Evolutionary conservation across 495 filamentous ascomycete genomes (phyloP), one percentile per base, ranked within the genome.

Genomic region (Hypoxylon subgilvum): DNA sequence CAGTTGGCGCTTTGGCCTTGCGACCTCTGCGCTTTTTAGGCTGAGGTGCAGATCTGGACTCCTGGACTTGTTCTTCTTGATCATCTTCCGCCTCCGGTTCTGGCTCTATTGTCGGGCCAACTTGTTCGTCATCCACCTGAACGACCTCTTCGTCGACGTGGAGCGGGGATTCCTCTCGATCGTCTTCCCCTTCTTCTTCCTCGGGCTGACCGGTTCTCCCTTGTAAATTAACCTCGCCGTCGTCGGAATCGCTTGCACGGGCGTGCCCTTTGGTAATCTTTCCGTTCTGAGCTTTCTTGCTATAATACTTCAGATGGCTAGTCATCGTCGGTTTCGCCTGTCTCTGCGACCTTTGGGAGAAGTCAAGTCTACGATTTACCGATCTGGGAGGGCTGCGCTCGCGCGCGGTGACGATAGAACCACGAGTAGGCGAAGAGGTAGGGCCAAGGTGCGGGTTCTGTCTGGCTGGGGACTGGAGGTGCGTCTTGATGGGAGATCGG

Each of bases 401-500:
- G 38, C 35, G 65, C 27, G 59, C 18, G 16, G 59, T 23, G 35
- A 69, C 50, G 40, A 71, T 51, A 5, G 67, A 62, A 19, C 72
- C 72, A 12, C 67, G 69, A 35, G 54, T 61, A 18, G 72, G 76
- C 42, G 73, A 80, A n/a, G 69, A 78, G 63, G 48, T 76, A 68
- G 57, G 79, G 57, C 25, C 79, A 67, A 70, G 59, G 53, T 66
- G 69, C 56, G 70, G 72, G 52, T 76, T 78, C 28, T 82, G 74
- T 44, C 81, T 73, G 3, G 82, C 80, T 13, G 84, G 82, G 1
- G 83, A 82, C 27, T 77, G 78, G n/a, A 85, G 69, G 12, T 73
- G 61, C 4, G 82, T 80, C 69, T 83, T 86, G 18, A 78, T 74
- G 2, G 84, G 84, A 2, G 80, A 84, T 34, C 78, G 70, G 5